These are phyloP conservation scores for Penicillium ochrochloron DNA, from an alignment of 495 filamentous ascomycete species.

Conservation along the genomic window DNA sequence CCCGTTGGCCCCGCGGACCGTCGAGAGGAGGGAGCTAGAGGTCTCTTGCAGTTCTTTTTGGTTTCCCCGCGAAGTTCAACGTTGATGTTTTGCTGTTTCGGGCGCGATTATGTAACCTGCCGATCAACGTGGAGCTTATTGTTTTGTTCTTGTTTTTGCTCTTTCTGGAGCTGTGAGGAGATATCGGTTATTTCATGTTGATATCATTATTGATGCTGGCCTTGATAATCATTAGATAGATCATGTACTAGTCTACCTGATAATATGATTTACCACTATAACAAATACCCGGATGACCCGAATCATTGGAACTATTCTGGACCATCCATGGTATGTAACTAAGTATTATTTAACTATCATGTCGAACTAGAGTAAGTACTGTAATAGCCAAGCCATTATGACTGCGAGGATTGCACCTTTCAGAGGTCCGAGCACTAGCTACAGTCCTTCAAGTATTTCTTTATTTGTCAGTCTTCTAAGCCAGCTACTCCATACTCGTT, in stretches of 20 bases:
- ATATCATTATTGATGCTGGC: background rate
- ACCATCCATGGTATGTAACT: too few species aligned
- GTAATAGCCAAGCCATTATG: background rate
- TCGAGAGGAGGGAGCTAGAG: background rate
- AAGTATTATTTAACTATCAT: background rate
- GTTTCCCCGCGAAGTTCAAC: conserved; percentile 7
- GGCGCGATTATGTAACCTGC: conserved; percentile 27
- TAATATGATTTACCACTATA: background rate
- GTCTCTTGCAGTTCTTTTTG: too few species aligned
- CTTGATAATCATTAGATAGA: background rate
- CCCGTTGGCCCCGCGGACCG: background rate
- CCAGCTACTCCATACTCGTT: background rate
- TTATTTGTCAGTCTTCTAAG: background rate
- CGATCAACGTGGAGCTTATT: conserved; percentile 17
- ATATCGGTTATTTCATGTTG: background rate
- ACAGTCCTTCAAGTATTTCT: background rate
- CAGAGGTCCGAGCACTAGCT: background rate
- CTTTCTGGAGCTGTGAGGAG: background rate
- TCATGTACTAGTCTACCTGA: background rate
- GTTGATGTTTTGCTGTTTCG: conserved; percentile 26
- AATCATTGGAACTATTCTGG: background rate
- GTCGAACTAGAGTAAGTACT: background rate
- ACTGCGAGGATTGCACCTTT: background rate
- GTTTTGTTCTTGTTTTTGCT: background rate
- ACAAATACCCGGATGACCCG: background rate